These are phyloP conservation scores for Podila minutissima DNA, from an alignment of 192 early-diverging fungal species.

Conservation along the genomic window DNA sequence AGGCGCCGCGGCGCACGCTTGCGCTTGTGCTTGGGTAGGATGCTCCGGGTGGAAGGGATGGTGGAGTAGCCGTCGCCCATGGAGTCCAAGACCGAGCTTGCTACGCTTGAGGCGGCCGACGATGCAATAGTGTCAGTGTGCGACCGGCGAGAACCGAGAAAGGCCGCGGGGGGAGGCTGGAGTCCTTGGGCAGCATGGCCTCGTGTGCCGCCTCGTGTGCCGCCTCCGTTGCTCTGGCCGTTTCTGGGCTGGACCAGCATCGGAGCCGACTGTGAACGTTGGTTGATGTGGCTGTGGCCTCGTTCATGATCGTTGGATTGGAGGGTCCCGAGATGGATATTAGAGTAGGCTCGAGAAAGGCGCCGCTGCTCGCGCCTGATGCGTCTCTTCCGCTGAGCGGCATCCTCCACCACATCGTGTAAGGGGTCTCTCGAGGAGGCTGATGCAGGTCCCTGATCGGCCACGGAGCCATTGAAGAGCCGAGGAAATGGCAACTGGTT, in stretches of 20 bases:
- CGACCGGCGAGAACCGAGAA: background rate
- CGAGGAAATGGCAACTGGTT: background rate
- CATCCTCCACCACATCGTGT: background rate
- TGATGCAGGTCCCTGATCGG: background rate
- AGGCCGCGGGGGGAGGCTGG: background rate
- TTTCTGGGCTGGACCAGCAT: background rate
- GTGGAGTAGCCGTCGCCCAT: background rate
- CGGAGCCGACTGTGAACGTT: background rate
- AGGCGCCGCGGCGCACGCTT: slow-evolving; percentile 10
- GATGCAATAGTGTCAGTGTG: background rate
- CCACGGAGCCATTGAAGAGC: background rate
- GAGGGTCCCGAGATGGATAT: background rate
- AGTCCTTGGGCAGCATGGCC: background rate
- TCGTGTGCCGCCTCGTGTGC: background rate
- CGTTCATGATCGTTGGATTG: background rate
- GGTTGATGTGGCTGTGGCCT: background rate
- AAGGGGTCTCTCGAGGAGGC: background rate
- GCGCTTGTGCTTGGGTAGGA: background rate
- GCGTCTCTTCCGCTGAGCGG: background rate
- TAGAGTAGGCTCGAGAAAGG: background rate
- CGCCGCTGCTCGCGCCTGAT: background rate
- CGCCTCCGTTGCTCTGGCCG: background rate
- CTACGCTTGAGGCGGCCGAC: background rate
- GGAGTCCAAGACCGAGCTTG: too few species aligned
- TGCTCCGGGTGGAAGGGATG: background rate